Conservation (phyloP, 768 basidiomycete species). For the Daedalea quercina region DNA sequence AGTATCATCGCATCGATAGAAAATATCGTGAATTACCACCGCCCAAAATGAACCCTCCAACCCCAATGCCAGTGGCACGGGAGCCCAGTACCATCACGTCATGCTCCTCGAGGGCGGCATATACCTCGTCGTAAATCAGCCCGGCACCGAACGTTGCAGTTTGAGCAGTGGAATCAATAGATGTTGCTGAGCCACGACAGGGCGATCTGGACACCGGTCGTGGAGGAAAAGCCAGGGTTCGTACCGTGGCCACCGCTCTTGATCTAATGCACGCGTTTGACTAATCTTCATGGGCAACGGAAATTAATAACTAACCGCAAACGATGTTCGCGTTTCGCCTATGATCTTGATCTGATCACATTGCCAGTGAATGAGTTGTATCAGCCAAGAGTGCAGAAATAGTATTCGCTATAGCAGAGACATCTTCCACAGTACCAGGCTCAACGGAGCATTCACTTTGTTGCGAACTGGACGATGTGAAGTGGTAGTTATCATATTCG, state of each 20-base stretch:
- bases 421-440: constrained; percentile 46
- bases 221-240: constrained; percentile 30
- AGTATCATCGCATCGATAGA: too few species aligned
- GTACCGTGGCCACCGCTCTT: constrained; percentile 29
- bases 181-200: constrained; percentile 25
- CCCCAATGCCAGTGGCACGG: constrained; percentile 45
- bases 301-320: constrained; percentile 45
- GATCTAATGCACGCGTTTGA: constrained; percentile 23
- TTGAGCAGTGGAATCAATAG: constrained; percentile 13
- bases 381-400: neutral
- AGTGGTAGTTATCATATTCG: constrained; percentile 26
- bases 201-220: constrained; percentile 27
- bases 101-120: constrained; percentile 34
- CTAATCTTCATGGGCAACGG: neutral
- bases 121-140: constrained; percentile 32
- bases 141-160: constrained; percentile 28
- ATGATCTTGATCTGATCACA: constrained; percentile 39
- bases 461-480: constrained; percentile 44
- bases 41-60: constrained; percentile 43
- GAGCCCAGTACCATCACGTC: constrained; percentile 50
- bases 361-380: neutral
- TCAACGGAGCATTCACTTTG: constrained; percentile 47
- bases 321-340: constrained; percentile 37
- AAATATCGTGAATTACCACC: constrained; percentile 32
- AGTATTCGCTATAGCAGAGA: constrained; percentile 38